Evolutionary conservation across 2,329 filamentous ascomycete genomes (phyloP), one percentile per base, ranked within the genome.

Genomic region (Chrysoporthe puriensis): DNA sequence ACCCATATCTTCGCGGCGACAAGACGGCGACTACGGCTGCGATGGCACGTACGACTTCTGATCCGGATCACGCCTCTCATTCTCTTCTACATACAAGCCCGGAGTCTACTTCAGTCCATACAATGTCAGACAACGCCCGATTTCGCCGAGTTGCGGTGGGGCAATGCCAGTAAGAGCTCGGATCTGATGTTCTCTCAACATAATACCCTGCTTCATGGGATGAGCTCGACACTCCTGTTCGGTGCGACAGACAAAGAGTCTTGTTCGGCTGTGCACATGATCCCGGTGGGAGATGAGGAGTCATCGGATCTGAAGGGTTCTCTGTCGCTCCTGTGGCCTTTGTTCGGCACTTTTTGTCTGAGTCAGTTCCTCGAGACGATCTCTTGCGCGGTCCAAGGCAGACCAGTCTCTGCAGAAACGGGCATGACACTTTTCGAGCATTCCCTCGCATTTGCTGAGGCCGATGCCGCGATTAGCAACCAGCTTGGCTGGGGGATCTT

Each of bases 341-440:
- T 94, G 9, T 94, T 94, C 73, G 80, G 90, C 52, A 89, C 88
- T 0, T 84, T 90, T 52, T 89, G 88, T 68, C 76, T 92, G 1
- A 94, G 93, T 72, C 93, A 97, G 76, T 95, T 98, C 73, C 81
- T 97, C 26, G 96, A 98, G 78, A 96, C 93, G 0, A 81, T 98
- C 11, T 91, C 91, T 4, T 97, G 93, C 77, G 93, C 95, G 11
- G 85, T 98, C 7, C 93, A 97, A 77, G 95, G 95, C 43, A 88
- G 91, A 2, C 86, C 88, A 2, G 87, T 93, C 0, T 88, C 91
- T 70, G 91, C 92, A 0, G 96, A 98, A 79, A 96, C 93, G 1
- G 94, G 94, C 21, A 97, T 98, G 92, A 97, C 94, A 0, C 86
- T 97, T 2, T 97, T 98, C 74, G 96, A 99, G 77, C 94, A 97